Base-by-base conservation (phyloP, 2,329 filamentous ascomycete species). In the Neopestalotiopsis sp. region DNA sequence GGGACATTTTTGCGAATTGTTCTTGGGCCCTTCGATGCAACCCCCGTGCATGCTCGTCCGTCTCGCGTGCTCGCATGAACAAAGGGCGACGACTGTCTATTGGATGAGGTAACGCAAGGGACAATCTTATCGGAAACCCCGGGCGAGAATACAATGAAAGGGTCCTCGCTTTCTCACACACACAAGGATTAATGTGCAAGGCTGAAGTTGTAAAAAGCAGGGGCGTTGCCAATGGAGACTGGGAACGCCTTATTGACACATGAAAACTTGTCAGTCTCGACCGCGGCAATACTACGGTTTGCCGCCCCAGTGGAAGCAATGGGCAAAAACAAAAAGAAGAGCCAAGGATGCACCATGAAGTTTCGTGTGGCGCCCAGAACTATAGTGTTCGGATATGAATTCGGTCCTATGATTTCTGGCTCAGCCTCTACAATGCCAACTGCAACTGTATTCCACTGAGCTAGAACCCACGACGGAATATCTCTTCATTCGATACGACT, bases 111-210 rank as follows among this genome's bases (percentile, higher is more conserved):
- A 53, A 53, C 45, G 45, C 17, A 53, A n/a, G 45, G 45, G 45
- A 53, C 45, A 53, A 53, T 53, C 45, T 53, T 53, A 53, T 53
- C 45, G 45, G 45, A 53, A 53, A 53, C 45, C 45, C 45, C 45
- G 45, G 17, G n/a, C 45, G 6, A 38, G 10, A 38, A 38, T 6
- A 38, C 34, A 38, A 38, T 38, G 10, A 53, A 53, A 53, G 45
- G 45, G 45, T 53, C 45, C 7, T 20, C 45, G 45, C n/a, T 17
- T 3, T 20, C 45, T 53, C n/a, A 17, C 45, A n/a, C 45, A 24
- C 34, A 20, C 45, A 53, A 53, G 45, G 45, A 53, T 53, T 24
- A 17, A 28, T 53, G 45, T 14, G 10, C 45, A 53, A 53, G 45
- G 45, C 45, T 53, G 45, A 53, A 53, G 45, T n/a, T n/a, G 45